Percentiles rank a stretch among this genome's conserved stretches.
Conservation (phyloP, 2,329 filamentous ascomycete species). For the Hymenoscyphus fructigenus region DNA sequence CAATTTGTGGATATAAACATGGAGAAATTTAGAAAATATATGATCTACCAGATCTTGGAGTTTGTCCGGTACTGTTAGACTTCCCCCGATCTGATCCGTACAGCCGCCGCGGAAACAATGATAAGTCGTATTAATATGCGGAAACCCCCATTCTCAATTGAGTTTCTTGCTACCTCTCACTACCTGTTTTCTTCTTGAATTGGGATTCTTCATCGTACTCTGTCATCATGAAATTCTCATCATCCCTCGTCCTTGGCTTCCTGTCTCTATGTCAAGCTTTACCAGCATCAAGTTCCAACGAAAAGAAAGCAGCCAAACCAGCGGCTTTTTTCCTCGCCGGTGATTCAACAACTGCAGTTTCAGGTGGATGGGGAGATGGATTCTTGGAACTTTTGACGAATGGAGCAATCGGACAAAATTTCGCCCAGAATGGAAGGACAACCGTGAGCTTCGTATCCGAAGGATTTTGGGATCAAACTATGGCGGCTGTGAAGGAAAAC, state of each 20-base stretch:
- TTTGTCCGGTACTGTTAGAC: background rate
- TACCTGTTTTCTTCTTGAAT: background rate
- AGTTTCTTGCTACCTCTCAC: background rate
- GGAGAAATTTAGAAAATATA: background rate
- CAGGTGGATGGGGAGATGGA: conserved; percentile 49
- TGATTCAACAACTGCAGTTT: conserved; percentile 42
- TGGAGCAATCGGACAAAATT: conserved; percentile 46
- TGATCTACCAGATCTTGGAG: background rate
- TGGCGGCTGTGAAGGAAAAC: conserved; percentile 39
- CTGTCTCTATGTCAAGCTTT: background rate
- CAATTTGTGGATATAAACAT: background rate
- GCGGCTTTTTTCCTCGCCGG: conserved; percentile 43
- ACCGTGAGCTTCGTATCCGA: conserved; percentile 47
- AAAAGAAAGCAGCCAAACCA: conserved; percentile 24
- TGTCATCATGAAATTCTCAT: background rate
- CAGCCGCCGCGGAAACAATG: background rate
- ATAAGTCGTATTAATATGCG: background rate
- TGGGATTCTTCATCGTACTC: background rate
- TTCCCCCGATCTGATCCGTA: background rate
- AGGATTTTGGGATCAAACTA: conserved; percentile 46
- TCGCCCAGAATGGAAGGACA: conserved; percentile 47
- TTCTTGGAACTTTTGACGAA: conserved; percentile 47
- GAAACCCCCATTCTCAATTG: background rate
- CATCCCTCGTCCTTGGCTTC: background rate
- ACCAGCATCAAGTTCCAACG: background rate